Conservation (phyloP, 2,329 filamentous ascomycete genomes). For the Aspergillaceae sp. region DNA sequence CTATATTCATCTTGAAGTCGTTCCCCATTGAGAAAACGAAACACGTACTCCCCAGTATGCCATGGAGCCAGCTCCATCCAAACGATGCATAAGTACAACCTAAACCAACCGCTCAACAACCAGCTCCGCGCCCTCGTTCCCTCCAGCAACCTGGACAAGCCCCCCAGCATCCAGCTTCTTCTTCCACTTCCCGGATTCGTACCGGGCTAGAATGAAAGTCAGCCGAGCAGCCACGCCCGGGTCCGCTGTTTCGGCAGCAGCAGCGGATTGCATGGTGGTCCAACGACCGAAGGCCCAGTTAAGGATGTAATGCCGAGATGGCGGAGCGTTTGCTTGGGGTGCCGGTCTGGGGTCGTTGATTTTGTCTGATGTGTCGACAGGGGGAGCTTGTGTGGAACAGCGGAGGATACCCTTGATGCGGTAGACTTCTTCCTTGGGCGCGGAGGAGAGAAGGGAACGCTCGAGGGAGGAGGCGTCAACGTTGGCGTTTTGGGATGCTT, state of each 20-base stretch:
- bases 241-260: slow-evolving; percentile 30
- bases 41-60: background rate
- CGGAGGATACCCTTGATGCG: slow-evolving; percentile 72
- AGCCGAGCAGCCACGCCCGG: slow-evolving; percentile 29
- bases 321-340: slow-evolving; percentile 7
- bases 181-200: slow-evolving; percentile 42
- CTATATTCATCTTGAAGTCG: no score
- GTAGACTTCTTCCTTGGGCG: slow-evolving; percentile 90
- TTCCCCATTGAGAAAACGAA: no score
- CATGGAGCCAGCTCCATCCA: slow-evolving; percentile 12
- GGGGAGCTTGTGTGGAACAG: slow-evolving; percentile 30
- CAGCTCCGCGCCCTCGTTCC: slow-evolving; percentile 15
- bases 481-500: slow-evolving; percentile 43
- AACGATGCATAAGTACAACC: background rate
- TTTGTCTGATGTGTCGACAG: slow-evolving; percentile 41
- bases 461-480: slow-evolving; percentile 54
- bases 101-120: slow-evolving; percentile 29
- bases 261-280: slow-evolving; percentile 63
- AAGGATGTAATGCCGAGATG: slow-evolving; percentile 63
- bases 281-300: slow-evolving; percentile 98
- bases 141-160: slow-evolving; percentile 22
- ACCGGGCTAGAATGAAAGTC: slow-evolving; percentile 40
- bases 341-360: slow-evolving; percentile 16
- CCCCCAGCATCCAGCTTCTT: slow-evolving; percentile 37
- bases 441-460: slow-evolving; percentile 53